A percentile compares a stretch with the other conserved stretches of the same genome.
Conservation (phyloP, 352 stramenopile genomes). For the Halophytophthora polymorphica region DNA sequence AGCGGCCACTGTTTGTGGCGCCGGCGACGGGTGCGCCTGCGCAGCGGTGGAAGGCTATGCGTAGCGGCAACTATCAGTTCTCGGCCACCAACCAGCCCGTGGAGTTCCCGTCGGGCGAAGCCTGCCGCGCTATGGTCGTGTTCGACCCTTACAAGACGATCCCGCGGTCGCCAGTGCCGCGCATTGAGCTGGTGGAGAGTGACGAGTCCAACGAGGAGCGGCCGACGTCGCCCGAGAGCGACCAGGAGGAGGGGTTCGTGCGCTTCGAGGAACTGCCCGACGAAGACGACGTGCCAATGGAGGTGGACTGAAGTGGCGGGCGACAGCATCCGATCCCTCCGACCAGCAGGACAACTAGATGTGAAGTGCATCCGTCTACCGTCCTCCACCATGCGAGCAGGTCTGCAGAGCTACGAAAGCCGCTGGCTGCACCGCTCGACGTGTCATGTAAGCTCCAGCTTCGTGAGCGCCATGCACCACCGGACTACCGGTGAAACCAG, state of each 20-base stretch:
- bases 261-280: constrained; percentile 70
- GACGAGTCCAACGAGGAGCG: constrained; percentile 29
- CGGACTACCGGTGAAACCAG: too few species aligned
- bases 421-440: too few species aligned
- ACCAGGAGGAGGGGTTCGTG: constrained; percentile 38
- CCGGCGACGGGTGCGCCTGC: background rate
- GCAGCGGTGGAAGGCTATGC: constrained; percentile 16
- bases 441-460: too few species aligned
- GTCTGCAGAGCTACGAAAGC: too few species aligned
- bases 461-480: too few species aligned
- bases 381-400: too few species aligned
- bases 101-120: constrained; percentile 20
- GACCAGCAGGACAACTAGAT: constrained; percentile 1
- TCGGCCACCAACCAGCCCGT: constrained; percentile 5
- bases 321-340: constrained; percentile 1
- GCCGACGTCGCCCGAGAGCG: constrained; percentile 17
- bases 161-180: constrained; percentile 15
- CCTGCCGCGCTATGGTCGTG: constrained; percentile 51
- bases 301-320: constrained; percentile 48
- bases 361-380: too few species aligned
- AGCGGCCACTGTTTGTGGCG: constrained; percentile 17
- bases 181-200: constrained; percentile 52
- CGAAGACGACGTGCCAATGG: constrained; percentile 68
- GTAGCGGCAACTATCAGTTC: constrained; percentile 1
- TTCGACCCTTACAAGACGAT: constrained; percentile 49